Percentiles rank a stretch among this genome's conserved stretches.
Evolutionary conservation across 768 basidiomycete species (phyloP).

Genomic region (Xanthoconium purpureum): DNA sequence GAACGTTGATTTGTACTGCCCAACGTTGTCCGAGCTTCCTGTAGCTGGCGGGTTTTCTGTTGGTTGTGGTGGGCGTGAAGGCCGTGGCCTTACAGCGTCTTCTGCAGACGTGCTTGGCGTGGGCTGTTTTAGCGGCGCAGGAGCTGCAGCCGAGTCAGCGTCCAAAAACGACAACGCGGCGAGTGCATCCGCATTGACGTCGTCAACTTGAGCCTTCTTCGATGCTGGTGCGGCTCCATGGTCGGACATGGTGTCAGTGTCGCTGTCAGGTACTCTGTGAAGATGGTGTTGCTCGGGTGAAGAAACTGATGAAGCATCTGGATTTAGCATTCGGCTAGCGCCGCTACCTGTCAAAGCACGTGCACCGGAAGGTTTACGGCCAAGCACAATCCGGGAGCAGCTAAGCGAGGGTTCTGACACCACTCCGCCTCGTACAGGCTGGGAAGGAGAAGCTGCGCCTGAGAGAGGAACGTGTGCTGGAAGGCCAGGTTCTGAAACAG

Average conservation of each 20-base stretch:
- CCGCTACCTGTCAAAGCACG: constrained; percentile 51
- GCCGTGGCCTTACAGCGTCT: constrained; percentile 12
- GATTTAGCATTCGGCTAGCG: constrained; percentile 38
- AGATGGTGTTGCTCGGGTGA: constrained; percentile 33
- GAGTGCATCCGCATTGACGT: constrained; percentile 65
- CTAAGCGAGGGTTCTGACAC: constrained; percentile 37
- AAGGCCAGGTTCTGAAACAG: constrained; percentile 30
- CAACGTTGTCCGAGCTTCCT: constrained; percentile 26
- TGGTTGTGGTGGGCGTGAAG: constrained; percentile 31
- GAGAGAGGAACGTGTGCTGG: constrained; percentile 17
- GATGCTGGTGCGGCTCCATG: not conserved
- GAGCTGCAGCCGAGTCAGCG: constrained; percentile 28
- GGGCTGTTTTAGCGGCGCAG: constrained; percentile 17
- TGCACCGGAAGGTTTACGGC: constrained; percentile 81
- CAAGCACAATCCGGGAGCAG: constrained; percentile 36
- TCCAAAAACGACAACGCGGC: constrained; percentile 78
- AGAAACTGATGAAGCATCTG: constrained; percentile 36
- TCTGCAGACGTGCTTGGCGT: not conserved
- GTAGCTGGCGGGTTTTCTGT: constrained; percentile 25
- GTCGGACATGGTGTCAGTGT: constrained; percentile 35
- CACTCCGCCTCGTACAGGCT: constrained; percentile 18
- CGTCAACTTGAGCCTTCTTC: constrained; percentile 36
- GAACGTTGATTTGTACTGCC: constrained; percentile 80
- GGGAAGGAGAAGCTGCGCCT: constrained; percentile 23
- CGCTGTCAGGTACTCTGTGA: constrained; percentile 28